A percentile compares a stretch with the other conserved stretches of the same genome.
Conservation (phyloP, 176 grass and related monocot genomes). For the Alopecurus myosuroides region DNA sequence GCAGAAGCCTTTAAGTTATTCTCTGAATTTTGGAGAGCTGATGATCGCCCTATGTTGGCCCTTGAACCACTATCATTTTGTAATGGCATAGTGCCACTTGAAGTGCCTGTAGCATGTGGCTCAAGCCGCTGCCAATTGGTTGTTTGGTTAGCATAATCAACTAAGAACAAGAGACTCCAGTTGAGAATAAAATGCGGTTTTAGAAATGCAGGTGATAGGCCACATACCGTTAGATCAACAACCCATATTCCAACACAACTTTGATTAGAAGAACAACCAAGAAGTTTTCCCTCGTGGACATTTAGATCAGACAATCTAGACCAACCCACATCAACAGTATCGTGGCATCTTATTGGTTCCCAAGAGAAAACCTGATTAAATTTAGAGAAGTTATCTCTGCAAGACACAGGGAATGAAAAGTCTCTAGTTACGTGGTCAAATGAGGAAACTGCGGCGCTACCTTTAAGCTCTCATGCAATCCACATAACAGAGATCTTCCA, state of each 20-base stretch:
- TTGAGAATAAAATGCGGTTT: neutral
- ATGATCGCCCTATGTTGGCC: slow-evolving; percentile 61
- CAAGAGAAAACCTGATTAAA: slow-evolving; percentile 80
- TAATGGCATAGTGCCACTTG: slow-evolving; percentile 43
- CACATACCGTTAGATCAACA: slow-evolving; percentile 76
- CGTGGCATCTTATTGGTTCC: slow-evolving; percentile 94
- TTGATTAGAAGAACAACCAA: slow-evolving; percentile 98
- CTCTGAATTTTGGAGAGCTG: slow-evolving; percentile 80
- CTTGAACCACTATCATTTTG: slow-evolving; percentile 74
- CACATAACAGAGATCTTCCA: slow-evolving; percentile 87
- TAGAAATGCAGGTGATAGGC: neutral
- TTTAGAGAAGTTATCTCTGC: slow-evolving; percentile 23
- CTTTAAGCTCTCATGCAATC: slow-evolving; percentile 94
- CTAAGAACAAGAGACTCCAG: neutral
- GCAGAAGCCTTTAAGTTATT: slow-evolving; percentile 60
- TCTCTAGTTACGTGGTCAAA: neutral
- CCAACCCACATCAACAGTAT: slow-evolving; percentile 96
- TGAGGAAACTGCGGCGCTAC: slow-evolving; percentile 37
- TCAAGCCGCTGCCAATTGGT: slow-evolving; percentile 74
- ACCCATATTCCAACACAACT: slow-evolving; percentile 99
- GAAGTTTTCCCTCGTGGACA: slow-evolving; percentile 95
- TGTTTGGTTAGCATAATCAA: slow-evolving; percentile 18
- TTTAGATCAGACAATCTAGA: slow-evolving; percentile 96
- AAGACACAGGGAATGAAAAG: slow-evolving; percentile 11
- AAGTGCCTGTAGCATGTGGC: slow-evolving; percentile 57